phyloP scores from a whole-genome alignment of 495 filamentous ascomycete genomes.

The Aspergillus kassunensis region DNA sequence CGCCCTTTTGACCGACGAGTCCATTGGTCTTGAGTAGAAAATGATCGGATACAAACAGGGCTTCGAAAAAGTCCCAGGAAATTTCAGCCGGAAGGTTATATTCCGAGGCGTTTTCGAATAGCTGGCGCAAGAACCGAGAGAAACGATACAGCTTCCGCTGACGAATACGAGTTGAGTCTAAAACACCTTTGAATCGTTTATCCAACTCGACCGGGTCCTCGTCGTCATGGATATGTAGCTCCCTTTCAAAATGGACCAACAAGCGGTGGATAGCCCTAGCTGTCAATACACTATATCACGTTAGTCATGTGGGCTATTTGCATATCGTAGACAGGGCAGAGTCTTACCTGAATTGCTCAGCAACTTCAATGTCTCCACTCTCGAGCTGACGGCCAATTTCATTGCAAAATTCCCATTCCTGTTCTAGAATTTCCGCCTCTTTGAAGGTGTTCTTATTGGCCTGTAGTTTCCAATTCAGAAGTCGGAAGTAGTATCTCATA shows the following conservation, averaged over 20 bases:
- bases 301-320: slow-evolving; percentile 22
- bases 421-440: slow-evolving; percentile 93
- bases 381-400: slow-evolving; percentile 83
- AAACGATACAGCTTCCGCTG: slow-evolving; percentile 87
- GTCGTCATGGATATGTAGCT: slow-evolving; percentile 75
- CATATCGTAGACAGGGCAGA: neutral
- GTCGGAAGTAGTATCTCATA: slow-evolving; percentile 94
- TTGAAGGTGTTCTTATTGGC: slow-evolving; percentile 99
- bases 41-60: slow-evolving; percentile 79
- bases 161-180: slow-evolving; percentile 92
- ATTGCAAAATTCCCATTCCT: slow-evolving; percentile 96
- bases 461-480: slow-evolving; percentile 94
- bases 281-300: slow-evolving; percentile 62
- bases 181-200: slow-evolving; percentile 88
- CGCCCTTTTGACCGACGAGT: slow-evolving; percentile 60
- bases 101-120: slow-evolving; percentile 95
- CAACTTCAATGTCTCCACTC: slow-evolving; percentile 92
- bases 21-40: slow-evolving; percentile 64
- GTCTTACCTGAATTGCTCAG: slow-evolving; percentile 85
- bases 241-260: slow-evolving; percentile 85
- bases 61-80: slow-evolving; percentile 70
- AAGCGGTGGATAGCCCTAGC: slow-evolving; percentile 84
- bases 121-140: slow-evolving; percentile 78
- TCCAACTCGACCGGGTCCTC: slow-evolving; percentile 87
- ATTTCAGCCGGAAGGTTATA: slow-evolving; percentile 70